These are phyloP conservation scores for Xylariaceae sp. DNA, from an alignment of 2,329 filamentous ascomycete species.

Conservation along the genomic window DNA sequence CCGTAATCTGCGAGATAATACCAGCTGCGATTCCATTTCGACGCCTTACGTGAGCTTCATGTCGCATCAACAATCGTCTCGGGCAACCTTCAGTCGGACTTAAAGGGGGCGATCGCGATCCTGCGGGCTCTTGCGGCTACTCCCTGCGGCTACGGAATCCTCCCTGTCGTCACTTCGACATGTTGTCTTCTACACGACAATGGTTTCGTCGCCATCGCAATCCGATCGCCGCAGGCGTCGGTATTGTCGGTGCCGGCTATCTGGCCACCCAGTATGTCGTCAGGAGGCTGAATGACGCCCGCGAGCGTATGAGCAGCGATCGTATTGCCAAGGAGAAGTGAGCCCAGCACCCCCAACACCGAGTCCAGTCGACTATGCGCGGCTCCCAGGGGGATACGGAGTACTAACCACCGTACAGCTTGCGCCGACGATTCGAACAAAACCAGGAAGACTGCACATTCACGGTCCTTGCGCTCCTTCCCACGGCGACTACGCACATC, in stretches of 20 bases:
- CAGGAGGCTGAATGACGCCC: conserved; percentile 83
- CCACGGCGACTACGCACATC: conserved; percentile 85
- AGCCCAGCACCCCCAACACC: conserved; percentile 31
- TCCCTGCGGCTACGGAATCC: neutral
- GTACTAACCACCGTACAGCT: conserved; percentile 44
- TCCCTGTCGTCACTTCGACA: conserved; percentile 30
- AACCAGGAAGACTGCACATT: conserved; percentile 99
- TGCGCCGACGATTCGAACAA: conserved; percentile 93
- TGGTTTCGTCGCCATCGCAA: conserved; percentile 92
- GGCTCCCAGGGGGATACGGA: neutral
- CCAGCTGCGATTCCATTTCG: neutral
- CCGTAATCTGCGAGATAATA: neutral
- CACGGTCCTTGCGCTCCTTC: conserved; percentile 90
- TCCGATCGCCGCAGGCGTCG: conserved; percentile 80
- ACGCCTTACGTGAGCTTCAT: conserved; percentile 15
- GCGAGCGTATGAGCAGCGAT: conserved; percentile 94
- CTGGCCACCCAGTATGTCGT: conserved; percentile 89
- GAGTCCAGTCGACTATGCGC: neutral
- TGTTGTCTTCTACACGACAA: conserved; percentile 70
- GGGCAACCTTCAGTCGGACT: neutral
- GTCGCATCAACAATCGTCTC: conserved; percentile 5
- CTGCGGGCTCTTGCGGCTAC: neutral
- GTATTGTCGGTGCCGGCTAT: conserved; percentile 85
- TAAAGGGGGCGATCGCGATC: neutral
- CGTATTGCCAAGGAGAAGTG: conserved; percentile 96